Conservation (phyloP, 2,329 filamentous ascomycete species). For the Boeremia lycopersici region DNA sequence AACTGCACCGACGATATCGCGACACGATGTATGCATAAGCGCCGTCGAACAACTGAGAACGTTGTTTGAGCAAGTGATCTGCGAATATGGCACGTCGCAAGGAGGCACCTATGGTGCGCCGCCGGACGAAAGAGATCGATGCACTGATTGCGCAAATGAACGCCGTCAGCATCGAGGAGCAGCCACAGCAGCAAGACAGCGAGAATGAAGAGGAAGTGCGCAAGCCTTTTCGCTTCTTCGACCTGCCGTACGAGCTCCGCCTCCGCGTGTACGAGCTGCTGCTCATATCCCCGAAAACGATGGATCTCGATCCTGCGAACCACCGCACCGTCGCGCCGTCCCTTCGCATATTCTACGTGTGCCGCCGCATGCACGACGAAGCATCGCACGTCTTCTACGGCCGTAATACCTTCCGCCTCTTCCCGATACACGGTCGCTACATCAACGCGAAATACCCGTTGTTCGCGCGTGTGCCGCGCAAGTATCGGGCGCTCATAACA, state of each 20-base stretch:
- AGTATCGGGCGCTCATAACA: conserved; percentile 65
- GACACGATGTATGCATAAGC: conserved; percentile 52
- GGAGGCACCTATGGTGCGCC: conserved; percentile 23
- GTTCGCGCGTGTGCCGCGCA: conserved; percentile 67
- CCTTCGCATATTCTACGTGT: conserved; percentile 72
- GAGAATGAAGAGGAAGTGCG: conserved; percentile 12
- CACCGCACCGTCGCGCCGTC: conserved; percentile 64
- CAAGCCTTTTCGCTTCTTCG: conserved; percentile 57
- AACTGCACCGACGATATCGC: conserved; percentile 16
- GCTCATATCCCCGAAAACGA: conserved; percentile 58
- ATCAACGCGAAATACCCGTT: conserved; percentile 77
- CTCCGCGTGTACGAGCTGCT: conserved; percentile 56
- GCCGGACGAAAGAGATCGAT: conserved; percentile 35
- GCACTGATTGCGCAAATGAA: conserved; percentile 34
- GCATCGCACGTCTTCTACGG: conserved; percentile 59
- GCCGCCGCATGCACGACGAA: conserved; percentile 57
- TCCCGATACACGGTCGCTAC: conserved; percentile 61
- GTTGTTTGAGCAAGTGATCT: conserved; percentile 25
- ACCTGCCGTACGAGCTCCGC: conserved; percentile 60
- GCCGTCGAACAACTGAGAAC: conserved; percentile 41
- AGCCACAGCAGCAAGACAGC: conserved; percentile 14
- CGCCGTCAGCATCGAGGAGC: conserved; percentile 26
- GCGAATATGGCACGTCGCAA: conserved; percentile 21
- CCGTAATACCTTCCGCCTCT: conserved; percentile 59
- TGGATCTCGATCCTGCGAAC: conserved; percentile 72